Base-by-base conservation (phyloP, 1,139 yeast species). In the Yamadazyma buinensis region DNA sequence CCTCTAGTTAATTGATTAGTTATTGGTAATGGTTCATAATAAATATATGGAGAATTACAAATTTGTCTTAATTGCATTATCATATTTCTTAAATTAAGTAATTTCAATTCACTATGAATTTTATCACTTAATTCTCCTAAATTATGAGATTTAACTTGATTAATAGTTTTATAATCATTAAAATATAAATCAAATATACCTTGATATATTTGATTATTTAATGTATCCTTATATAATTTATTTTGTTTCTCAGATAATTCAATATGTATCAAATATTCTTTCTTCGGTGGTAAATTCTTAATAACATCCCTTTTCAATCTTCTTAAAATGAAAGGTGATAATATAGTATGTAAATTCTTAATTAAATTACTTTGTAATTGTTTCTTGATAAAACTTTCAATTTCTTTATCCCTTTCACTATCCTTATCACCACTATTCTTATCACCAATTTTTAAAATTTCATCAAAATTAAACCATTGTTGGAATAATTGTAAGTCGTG, bases 391-490 rank as follows among this genome's bases (percentile, higher is more conserved):
- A 81, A 44, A 32, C 54, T 60, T 23, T 59, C 67, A 1, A 57
- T 57, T 9, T 57, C 57, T 10, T 61, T 72, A 23, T 23, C 12
- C n/a, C n/a, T n/a, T 22, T 22, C 23, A 11, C 9, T 12, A 10
- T 5, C 12, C 5, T 22, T 22, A 4, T 5, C 23, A 10, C 23
- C 30, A 15, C 21, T 28, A 33, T 61, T 65, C n/a, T n/a, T n/a
- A 41, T 59, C 35, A 12, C 21, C 37, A 14, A 31, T 43, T 39
- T 3, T 74, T 70, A 29, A 29, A 35, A 74, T 46, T 51, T 77
- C 75, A 45, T 77, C 75, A 48, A 84, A 84, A 55, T 90, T 94
- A 58, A 92, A 92, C 96, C 97, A 92, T 51, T 82, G 84, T 54
- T 88, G 95, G 53, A 92, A 92, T 30, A 87, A 69, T 34, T 83